phyloP scores from a whole-genome alignment of 1,284 basidiomycete genomes.

The Schizophyllum amplum region DNA sequence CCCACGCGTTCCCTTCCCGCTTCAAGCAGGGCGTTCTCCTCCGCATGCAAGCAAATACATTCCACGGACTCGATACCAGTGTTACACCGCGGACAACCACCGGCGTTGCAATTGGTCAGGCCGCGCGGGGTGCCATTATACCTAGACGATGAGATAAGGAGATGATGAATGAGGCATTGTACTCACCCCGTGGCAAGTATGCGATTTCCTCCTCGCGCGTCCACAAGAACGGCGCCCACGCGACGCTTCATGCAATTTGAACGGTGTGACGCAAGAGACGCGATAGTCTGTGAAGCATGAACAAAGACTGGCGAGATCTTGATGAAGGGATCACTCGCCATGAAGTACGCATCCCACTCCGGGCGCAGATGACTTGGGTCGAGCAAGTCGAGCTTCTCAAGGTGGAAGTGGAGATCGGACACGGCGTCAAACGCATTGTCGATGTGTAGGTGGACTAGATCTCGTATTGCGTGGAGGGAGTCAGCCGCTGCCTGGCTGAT shows the following conservation, averaged over 20 bases:
- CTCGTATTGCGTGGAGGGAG: slow-evolving; percentile 36
- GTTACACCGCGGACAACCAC: slow-evolving; percentile 83
- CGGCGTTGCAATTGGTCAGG: slow-evolving; percentile 82
- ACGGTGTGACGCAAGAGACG: slow-evolving; percentile 77
- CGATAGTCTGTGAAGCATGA: slow-evolving; percentile 57
- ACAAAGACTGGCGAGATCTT: not conserved
- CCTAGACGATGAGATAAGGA: slow-evolving; percentile 26
- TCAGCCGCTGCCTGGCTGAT: slow-evolving; percentile 1
- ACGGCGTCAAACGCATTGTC: slow-evolving; percentile 63
- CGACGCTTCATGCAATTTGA: slow-evolving; percentile 99
- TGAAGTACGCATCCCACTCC: slow-evolving; percentile 93
- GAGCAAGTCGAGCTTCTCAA: slow-evolving; percentile 63
- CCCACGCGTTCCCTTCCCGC: slow-evolving; percentile 84
- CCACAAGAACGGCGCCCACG: slow-evolving; percentile 88
- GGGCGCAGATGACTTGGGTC: slow-evolving; percentile 75
- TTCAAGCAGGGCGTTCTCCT: slow-evolving; percentile 96
- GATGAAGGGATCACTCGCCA: slow-evolving; percentile 69
- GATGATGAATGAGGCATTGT: not conserved
- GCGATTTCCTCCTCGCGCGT: slow-evolving; percentile 50
- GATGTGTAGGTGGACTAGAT: slow-evolving; percentile 58
- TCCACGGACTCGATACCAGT: slow-evolving; percentile 59
- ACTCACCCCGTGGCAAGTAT: slow-evolving; percentile 86
- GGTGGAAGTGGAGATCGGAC: slow-evolving; percentile 48
- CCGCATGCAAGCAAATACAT: slow-evolving; percentile 95
- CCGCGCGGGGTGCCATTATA: slow-evolving; percentile 98